Evolutionary conservation across 78 protist species (phyloP).

Genomic region (Dictyostelium brefeldianum): DNA sequence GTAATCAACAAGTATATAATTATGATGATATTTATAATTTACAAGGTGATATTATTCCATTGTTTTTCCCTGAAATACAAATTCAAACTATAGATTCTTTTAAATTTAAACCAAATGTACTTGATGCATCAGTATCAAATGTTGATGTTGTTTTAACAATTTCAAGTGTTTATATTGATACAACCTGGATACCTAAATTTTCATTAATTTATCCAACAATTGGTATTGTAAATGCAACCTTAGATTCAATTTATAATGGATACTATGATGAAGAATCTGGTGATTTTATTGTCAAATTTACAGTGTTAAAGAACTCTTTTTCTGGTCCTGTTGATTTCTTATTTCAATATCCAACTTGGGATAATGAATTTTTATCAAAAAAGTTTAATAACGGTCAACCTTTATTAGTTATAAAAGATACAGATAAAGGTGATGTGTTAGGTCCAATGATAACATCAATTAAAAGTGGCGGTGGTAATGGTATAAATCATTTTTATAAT

Average conservation of each 20-base stretch:
- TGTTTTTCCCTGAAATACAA: not conserved
- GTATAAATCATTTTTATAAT: not conserved
- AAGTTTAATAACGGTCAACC: not conserved
- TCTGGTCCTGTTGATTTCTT: not conserved
- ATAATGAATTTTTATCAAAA: slow-evolving; percentile 3
- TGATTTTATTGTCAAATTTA: not conserved
- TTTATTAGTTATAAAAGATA: not conserved
- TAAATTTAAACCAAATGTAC: not conserved
- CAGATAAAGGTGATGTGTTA: not conserved
- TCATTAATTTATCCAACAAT: not conserved
- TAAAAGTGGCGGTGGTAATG: not conserved
- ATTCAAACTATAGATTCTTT: not conserved
- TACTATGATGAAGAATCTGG: not conserved
- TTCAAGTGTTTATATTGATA: not conserved
- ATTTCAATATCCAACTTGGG: slow-evolving; percentile 2
- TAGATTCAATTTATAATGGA: not conserved
- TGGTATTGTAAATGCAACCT: not conserved
- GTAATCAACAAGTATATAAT: not conserved
- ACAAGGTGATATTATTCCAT: not conserved
- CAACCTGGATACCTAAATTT: not conserved
- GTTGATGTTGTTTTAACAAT: not conserved
- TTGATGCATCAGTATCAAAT: not conserved
- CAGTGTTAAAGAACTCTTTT: not conserved
- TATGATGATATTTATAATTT: slow-evolving; percentile 1
- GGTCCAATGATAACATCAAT: not conserved